phyloP scores from a whole-genome alignment of 805 yeast species.

The Candida easanensis region DNA sequence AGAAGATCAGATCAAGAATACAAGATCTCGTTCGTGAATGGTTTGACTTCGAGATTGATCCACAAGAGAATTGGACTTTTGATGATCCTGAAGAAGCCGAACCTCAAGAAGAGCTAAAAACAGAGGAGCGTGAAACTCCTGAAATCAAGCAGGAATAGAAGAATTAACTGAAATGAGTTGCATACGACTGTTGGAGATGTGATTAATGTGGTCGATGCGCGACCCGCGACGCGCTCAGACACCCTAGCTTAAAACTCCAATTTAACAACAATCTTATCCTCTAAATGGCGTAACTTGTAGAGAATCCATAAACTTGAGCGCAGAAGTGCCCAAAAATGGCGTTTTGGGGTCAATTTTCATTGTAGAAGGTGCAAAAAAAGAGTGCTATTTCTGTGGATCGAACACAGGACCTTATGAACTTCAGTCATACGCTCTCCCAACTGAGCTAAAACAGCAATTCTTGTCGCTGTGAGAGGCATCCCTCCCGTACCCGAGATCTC shows the following conservation, averaged over 20 bases:
- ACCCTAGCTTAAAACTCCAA: too few relatives aligned
- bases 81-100: slow-evolving; percentile 13
- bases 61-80: slow-evolving; percentile 30
- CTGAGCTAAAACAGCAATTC: slow-evolving; percentile 27
- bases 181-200: too few relatives aligned
- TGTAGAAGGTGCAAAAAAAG: slow-evolving; percentile 10
- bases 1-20: slow-evolving; percentile 18
- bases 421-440: slow-evolving; percentile 35
- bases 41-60: slow-evolving; percentile 28
- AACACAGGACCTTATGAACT: slow-evolving; percentile 81
- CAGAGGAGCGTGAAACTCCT: background rate
- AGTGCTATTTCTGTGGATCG: slow-evolving; percentile 70
- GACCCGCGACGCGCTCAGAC: too few relatives aligned
- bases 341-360: too few relatives aligned
- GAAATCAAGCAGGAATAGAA: background rate
- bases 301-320: background rate
- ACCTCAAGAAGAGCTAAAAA: slow-evolving; percentile 3
- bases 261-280: too few relatives aligned
- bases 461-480: background rate
- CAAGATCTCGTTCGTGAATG: slow-evolving; percentile 20
- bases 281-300: too few relatives aligned
- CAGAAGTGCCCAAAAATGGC: too few relatives aligned
- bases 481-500: too few relatives aligned
- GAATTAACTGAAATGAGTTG: too few relatives aligned
- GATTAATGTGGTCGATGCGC: too few relatives aligned